Evolutionary conservation across 257 asterid species (phyloP), one percentile per base, ranked within the genome.

Genomic region (Scutellaria galericulata): DNA sequence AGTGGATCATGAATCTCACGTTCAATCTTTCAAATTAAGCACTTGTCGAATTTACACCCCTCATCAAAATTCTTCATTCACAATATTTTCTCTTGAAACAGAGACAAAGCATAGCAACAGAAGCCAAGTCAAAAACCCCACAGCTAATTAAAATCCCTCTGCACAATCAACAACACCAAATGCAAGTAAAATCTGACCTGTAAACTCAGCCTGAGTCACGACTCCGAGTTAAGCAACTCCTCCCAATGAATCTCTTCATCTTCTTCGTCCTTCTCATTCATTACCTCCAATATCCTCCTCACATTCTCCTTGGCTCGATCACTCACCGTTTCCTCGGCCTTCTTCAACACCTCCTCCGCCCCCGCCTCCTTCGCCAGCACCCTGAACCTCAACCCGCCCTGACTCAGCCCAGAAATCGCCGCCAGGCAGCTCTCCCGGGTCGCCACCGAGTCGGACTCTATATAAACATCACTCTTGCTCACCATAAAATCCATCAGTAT

Each of bases 371-470:
- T 18, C 18, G 18, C 18, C 18, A 90, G 68, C 37, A 93, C 99
- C 74, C 86, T 92, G 39, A 95, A 95, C 88, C 98, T 86, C 80
- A 87, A 71, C 66, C 99, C 99, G 7, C 99, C 98, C 9, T 86
- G 85, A 61, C 99, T 92, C 82, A 92, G 82, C 70, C 96, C 95
- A 45, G 81, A 85, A 54, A 95, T 27, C 55, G 88, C 93, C 62
- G 84, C 78, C 80, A 91, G 64, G 54, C 95, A 88, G 70, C 88
- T 87, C 76, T 91, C 96, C 64, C 81, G 77, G 14, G 80, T 84
- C n/a, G 89, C 78, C 20, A 14, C 79, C 11, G 89, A 80, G 40
- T 85, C 88, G 13, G 79, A 78, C 20, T 37, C 78, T 75, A 71
- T 76, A 52, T 65, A 80, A 53, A 66, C 72, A 67, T 60, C 75